Base-by-base conservation (phyloP, 2,329 filamentous ascomycete genomes). In the Incumbomyces delicatus region DNA sequence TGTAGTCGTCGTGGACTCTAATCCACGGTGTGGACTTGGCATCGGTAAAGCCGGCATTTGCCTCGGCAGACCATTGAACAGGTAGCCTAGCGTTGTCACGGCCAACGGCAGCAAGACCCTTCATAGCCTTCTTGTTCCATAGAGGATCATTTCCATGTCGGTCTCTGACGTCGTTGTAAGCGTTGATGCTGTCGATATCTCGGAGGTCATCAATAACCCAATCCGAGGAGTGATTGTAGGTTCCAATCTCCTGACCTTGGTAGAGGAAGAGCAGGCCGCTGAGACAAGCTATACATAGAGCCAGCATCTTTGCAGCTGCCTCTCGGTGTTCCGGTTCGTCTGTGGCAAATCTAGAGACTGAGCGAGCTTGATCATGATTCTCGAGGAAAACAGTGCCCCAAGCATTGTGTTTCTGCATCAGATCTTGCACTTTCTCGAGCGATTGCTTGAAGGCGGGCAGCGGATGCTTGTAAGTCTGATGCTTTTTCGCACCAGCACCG, bases 21-120 rank as follows among this genome's bases (percentile, higher is more conserved):
- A 87, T 87, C 84, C 84, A 88, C 2, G 83, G 80, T 45, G 69
- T 70, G 1, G 64, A 64, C 1, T 66, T 66, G 2, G 32, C 4
- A n/a, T 31, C 33, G 0, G 80, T 80, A 65, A 87, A 88, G 10
- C 84, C 83, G 0, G 70, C 81, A 50, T 86, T 74, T 0, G 64
- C 67, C 30, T 50, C 46, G n/a, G 63, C 58, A 51, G 78, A 71
- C 83, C 84, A 88, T 58, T 86, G 82, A 63, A 88, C 80, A 0
- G 83, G 83, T 0, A 80, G 79, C 38, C 84, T 73, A 6, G 77
- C 78, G 61, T 88, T 84, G 62, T 88, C 84, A 17, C 83, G 62
- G 6, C 53, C 53, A 74, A 78, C 59, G 16, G 46, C 38, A 38
- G 53, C 52, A 11, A 57, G 43, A 79, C 78, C 52, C 71, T 67